Evolutionary conservation across 1,139 yeast genomes (phyloP), one percentile per base, ranked within the genome.

Genomic region (Sugiyamaella grinbergsii): DNA sequence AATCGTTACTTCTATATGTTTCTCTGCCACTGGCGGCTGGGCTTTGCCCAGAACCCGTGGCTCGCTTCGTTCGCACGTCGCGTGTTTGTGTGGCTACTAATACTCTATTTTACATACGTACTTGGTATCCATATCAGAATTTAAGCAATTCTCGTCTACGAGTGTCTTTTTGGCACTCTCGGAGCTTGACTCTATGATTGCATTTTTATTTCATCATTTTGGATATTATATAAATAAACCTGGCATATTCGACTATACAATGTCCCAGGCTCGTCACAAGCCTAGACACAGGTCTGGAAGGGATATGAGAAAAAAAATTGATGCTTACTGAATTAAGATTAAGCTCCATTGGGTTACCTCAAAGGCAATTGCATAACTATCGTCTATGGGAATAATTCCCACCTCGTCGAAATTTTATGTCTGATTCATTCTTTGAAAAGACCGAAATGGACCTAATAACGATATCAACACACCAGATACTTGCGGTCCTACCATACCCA

Each of bases 141-240:
- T 33, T 33, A 43, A 66, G 80, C 79, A 72, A 75, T 66, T 75
- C 79, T 75, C 80, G 73, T 75, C 78, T 68, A 66, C 58, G 75
- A 63, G 49, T 36, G 11, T 34, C 37, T 44, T 45, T n/a, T 41
- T 37, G 40, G 42, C 51, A 51, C 51, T 50, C 85, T 84, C 89
- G 77, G 94, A 85, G 94, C 94, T 85, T 85, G 94, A 85, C 94
- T 85, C 94, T 84, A 84, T 83, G 89, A 50, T 83, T 79, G 82
- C 87, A 78, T 81, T 76, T 71, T 71, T 75, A 80, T 83, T 79
- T 85, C 93, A 84, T 85, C 93, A 84, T 78, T 53, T 58, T 54
- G 64, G 65, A 53, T 55, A 48, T 46, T 46, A 45, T 42, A 49
- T 47, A 50, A 45, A 53, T 54, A 52, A 77, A 79, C 77, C 77